These are phyloP conservation scores for Starmerella bombicola DNA, from an alignment of 805 yeast genomes.

Conservation along the genomic window DNA sequence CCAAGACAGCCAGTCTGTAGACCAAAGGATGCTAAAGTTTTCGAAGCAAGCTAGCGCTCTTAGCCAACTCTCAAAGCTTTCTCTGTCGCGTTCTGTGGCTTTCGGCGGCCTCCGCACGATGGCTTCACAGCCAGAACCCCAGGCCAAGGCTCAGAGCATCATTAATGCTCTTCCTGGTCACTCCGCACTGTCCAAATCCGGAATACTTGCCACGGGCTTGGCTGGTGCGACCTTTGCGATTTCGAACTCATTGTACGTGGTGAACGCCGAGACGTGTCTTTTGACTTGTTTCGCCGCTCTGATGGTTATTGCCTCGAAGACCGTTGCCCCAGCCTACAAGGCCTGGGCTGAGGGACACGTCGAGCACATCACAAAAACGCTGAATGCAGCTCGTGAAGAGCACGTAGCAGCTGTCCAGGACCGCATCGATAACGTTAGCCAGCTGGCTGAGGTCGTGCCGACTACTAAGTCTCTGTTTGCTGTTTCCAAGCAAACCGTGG, in stretches of 20 bases:
- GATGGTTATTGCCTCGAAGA: constrained; percentile 63
- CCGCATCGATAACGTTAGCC: constrained; percentile 78
- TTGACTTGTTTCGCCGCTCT: constrained; percentile 70
- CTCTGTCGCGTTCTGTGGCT: constrained; percentile 7
- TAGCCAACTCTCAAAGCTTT: constrained; percentile 10
- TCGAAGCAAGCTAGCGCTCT: constrained; percentile 18
- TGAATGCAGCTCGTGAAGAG: constrained; percentile 76
- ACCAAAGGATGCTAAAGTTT: constrained; percentile 12
- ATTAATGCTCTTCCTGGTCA: constrained; percentile 90
- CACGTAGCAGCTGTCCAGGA: constrained; percentile 88
- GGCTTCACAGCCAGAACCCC: constrained; percentile 35
- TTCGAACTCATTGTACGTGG: constrained; percentile 81
- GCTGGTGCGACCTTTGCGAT: constrained; percentile 92
- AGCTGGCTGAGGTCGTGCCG: constrained; percentile 80
- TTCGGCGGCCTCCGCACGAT: constrained; percentile 24
- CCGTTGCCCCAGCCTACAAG: constrained; percentile 86
- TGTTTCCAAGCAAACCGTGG: constrained; percentile 91
- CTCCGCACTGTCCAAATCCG: constrained; percentile 79
- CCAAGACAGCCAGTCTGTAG: background rate
- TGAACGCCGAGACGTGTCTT: constrained; percentile 88
- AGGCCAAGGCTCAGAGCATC: constrained; percentile 56
- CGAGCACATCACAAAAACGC: constrained; percentile 63
- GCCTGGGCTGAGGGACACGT: constrained; percentile 85
- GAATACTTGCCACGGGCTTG: constrained; percentile 84
- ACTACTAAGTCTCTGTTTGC: constrained; percentile 87